phyloP scores from a whole-genome alignment of 2,329 filamentous ascomycete genomes.

The Aspergillus floridensis region DNA sequence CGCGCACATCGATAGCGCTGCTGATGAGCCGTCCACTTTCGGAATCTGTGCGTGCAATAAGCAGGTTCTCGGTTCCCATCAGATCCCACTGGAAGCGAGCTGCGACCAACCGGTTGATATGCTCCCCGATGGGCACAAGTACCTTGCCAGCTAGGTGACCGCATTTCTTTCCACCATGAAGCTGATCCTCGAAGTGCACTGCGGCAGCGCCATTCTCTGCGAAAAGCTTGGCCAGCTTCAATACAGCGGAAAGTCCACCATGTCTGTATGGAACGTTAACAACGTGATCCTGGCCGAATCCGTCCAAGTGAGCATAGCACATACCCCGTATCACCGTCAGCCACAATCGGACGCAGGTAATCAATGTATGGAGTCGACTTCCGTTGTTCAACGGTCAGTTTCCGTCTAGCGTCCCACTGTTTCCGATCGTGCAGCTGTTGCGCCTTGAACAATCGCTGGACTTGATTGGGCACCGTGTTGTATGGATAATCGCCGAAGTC shows the following conservation, averaged over 20 bases:
- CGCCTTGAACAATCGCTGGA: constrained; percentile 92
- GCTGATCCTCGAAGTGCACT: constrained; percentile 96
- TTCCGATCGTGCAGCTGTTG: constrained; percentile 96
- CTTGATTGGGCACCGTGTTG: constrained; percentile 97
- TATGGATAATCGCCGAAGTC: constrained; percentile 99
- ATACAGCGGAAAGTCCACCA: constrained; percentile 84
- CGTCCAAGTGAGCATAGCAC: constrained; percentile 4
- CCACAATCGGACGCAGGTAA: constrained; percentile 91
- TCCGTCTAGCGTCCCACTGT: constrained; percentile 82
- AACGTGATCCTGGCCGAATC: neutral
- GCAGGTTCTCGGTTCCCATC: constrained; percentile 92
- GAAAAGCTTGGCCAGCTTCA: constrained; percentile 96
- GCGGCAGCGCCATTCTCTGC: constrained; percentile 95
- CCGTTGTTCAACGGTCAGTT: constrained; percentile 71
- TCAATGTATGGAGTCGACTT: constrained; percentile 78
- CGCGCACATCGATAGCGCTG: constrained; percentile 86
- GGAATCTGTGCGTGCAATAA: constrained; percentile 92
- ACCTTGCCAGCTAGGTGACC: constrained; percentile 96
- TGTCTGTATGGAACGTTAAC: constrained; percentile 53
- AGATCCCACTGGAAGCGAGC: constrained; percentile 97
- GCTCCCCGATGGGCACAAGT: constrained; percentile 86
- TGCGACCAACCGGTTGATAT: constrained; percentile 91
- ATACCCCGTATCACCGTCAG: constrained; percentile 86
- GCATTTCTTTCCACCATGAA: constrained; percentile 98
- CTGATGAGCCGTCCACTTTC: constrained; percentile 89